A percentile compares a stretch with the other conserved stretches of the same genome.
These are phyloP conservation scores for Microthlaspi erraticum DNA, from an alignment of 345 rosid genomes.

Conservation along the genomic window DNA sequence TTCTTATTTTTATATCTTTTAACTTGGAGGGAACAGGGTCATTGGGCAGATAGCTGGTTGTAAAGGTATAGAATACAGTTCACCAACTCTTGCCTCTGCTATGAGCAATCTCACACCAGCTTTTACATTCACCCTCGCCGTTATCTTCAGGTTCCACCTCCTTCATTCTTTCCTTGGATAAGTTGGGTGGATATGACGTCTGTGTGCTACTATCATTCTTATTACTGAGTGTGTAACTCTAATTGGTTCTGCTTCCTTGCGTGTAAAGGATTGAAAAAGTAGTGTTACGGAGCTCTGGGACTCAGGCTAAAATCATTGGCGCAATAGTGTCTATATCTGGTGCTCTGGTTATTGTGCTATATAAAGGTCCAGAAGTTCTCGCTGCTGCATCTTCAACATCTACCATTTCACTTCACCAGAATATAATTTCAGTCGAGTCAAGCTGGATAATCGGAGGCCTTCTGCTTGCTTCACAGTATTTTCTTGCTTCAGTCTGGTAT, in stretches of 20 bases:
- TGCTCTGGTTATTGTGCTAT: conserved; percentile 21
- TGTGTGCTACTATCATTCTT: not conserved
- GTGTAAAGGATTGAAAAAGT: conserved; percentile 13
- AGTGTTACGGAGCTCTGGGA: conserved; percentile 13
- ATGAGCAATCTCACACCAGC: conserved; percentile 55
- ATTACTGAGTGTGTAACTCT: not conserved
- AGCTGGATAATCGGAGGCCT: conserved; percentile 20
- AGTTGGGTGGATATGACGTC: not conserved
- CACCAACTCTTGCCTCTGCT: conserved; percentile 61
- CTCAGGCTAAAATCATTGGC: conserved; percentile 28
- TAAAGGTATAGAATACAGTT: conserved; percentile 47
- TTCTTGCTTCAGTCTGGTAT: conserved; percentile 6
- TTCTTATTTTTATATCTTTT: not conserved
- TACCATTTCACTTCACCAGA: not conserved
- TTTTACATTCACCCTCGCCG: conserved; percentile 44
- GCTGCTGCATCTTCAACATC: not conserved
- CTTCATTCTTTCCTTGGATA: not conserved
- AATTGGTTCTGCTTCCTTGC: not conserved
- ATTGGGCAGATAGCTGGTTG: conserved; percentile 29
- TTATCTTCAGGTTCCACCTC: conserved; percentile 31
- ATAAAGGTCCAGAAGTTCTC: conserved; percentile 3
- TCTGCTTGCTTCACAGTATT: conserved; percentile 10
- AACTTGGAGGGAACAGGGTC: conserved; percentile 39
- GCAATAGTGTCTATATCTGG: conserved; percentile 17
- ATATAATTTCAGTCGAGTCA: not conserved